A percentile compares a stretch with the other conserved stretches of the same genome.
phyloP scores from a whole-genome alignment of 768 basidiomycete genomes.

The Phanerochaete sordida region DNA sequence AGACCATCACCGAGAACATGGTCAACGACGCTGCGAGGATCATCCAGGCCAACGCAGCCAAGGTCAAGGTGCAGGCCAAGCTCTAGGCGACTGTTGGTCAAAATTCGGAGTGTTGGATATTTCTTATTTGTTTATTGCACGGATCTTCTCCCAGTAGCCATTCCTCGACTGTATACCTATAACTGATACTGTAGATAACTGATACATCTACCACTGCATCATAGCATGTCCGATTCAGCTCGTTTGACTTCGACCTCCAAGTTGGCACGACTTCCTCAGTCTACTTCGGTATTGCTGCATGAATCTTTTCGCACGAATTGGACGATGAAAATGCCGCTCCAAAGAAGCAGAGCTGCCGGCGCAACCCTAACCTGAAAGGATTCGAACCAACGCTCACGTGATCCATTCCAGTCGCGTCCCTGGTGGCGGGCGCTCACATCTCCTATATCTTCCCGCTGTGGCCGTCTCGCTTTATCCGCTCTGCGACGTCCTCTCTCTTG shows the following conservation, averaged over 20 bases:
- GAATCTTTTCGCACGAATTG: too few species aligned
- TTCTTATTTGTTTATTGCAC: neutral
- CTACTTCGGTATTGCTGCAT: too few species aligned
- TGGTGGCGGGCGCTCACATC: neutral
- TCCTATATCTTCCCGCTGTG: neutral
- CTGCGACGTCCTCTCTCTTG: neutral
- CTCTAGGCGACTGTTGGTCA: conserved; percentile 31
- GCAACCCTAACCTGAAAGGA: neutral
- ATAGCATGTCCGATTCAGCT: too few species aligned
- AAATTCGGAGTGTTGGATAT: neutral
- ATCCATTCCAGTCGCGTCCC: neutral
- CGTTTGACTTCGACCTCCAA: too few species aligned
- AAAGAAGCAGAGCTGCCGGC: neutral
- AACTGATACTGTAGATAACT: too few species aligned
- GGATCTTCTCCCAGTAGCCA: neutral
- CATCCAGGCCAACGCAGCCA: conserved; percentile 36
- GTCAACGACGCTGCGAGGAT: conserved; percentile 51
- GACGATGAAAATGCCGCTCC: neutral
- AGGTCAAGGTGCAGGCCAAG: conserved; percentile 45
- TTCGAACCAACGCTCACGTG: neutral
- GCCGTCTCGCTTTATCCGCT: neutral
- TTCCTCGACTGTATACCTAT: neutral
- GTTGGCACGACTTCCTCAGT: too few species aligned
- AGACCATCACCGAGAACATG: conserved; percentile 83
- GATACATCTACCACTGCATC: too few species aligned